Evolutionary conservation across 352 stramenopile genomes (phyloP).

Genomic region (Phytophthora quininea): DNA sequence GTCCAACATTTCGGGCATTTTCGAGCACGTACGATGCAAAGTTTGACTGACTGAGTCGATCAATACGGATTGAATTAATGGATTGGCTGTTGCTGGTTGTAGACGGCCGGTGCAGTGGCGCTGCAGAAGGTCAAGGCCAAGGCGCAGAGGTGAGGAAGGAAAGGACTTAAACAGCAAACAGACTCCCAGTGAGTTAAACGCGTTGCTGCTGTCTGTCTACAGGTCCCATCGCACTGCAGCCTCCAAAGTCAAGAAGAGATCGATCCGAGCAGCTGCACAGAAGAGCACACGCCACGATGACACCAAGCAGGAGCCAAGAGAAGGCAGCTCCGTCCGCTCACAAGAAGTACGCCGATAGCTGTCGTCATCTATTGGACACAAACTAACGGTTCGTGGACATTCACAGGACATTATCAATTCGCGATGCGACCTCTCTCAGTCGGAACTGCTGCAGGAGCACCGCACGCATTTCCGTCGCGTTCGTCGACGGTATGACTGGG

Average conservation of each 20-base stretch:
- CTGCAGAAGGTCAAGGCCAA: slow-evolving; percentile 23
- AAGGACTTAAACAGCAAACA: neutral
- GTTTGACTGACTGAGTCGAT: neutral
- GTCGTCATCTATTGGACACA: neutral
- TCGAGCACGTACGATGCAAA: slow-evolving; percentile 28
- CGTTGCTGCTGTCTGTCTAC: slow-evolving; percentile 5
- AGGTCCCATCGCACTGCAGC: neutral
- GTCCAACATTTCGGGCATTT: slow-evolving; percentile 45
- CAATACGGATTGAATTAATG: neutral
- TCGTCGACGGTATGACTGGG: slow-evolving; percentile 45
- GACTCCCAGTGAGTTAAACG: too few species aligned
- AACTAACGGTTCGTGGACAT: slow-evolving; percentile 6
- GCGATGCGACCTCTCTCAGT: slow-evolving; percentile 58
- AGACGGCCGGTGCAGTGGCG: slow-evolving; percentile 8
- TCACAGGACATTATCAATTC: slow-evolving; percentile 73
- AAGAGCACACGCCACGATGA: slow-evolving; percentile 23
- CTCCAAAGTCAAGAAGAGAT: slow-evolving; percentile 8
- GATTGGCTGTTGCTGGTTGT: neutral
- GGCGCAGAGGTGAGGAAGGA: slow-evolving; percentile 25
- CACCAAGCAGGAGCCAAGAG: slow-evolving; percentile 9
- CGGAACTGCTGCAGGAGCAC: slow-evolving; percentile 72
- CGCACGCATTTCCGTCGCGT: slow-evolving; percentile 61
- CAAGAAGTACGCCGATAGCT: neutral
- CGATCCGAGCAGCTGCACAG: slow-evolving; percentile 21
- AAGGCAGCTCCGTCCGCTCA: slow-evolving; percentile 5